Conservation (phyloP, 192 early-diverging fungal genomes). For the Coemansia sp. region DNA sequence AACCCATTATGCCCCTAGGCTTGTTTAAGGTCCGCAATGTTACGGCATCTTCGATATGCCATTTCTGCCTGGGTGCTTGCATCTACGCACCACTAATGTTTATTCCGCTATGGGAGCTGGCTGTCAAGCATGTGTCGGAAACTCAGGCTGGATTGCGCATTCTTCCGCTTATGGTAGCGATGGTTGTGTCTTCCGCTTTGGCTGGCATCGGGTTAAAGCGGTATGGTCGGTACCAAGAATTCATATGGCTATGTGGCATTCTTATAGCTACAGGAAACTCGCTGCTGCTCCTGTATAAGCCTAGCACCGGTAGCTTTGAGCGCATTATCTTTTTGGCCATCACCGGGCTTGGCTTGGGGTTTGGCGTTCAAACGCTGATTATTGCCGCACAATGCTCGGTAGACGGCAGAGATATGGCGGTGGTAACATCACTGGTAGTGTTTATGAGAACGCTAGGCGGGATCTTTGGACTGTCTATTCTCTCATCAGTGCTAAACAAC, state of each 20-base stretch:
- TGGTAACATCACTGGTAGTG: constrained; percentile 61
- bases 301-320: constrained; percentile 49
- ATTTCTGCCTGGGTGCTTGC: constrained; percentile 37
- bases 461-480: constrained; percentile 59
- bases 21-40: constrained; percentile 55
- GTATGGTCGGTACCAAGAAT: constrained; percentile 59
- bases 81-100: constrained; percentile 63
- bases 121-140: constrained; percentile 57
- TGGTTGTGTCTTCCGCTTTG: constrained; percentile 64
- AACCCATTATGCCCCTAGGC: constrained; percentile 61
- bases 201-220: constrained; percentile 61
- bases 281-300: constrained; percentile 60
- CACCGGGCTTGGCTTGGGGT: constrained; percentile 72
- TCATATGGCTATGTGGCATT: constrained; percentile 63
- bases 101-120: constrained; percentile 64
- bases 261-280: constrained; percentile 65
- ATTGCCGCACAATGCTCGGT: constrained; percentile 72
- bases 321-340: constrained; percentile 67
- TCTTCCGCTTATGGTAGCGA: constrained; percentile 69
- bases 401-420: constrained; percentile 58
- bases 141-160: constrained; percentile 69
- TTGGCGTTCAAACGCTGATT: constrained; percentile 70
- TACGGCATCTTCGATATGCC: constrained; percentile 27
- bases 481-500: constrained; percentile 63
- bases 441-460: constrained; percentile 69